These are phyloP conservation scores for Graphilbum sp. DNA, from an alignment of 2,329 filamentous ascomycete species.

Conservation along the genomic window DNA sequence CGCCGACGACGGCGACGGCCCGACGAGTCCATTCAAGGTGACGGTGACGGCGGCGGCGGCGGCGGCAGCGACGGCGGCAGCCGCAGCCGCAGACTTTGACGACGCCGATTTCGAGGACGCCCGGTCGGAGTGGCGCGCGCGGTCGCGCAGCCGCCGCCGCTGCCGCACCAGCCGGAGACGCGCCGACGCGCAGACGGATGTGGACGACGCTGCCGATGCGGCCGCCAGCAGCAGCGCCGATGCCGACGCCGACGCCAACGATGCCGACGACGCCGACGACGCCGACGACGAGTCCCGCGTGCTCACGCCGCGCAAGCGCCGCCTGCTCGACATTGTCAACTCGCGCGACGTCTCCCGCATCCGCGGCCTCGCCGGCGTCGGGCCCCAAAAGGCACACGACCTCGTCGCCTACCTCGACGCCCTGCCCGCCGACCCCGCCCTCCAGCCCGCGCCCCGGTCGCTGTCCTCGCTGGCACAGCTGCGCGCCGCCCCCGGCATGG, in stretches of 20 bases:
- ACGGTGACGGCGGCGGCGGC: not conserved
- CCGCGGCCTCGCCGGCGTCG: slow-evolving; percentile 51
- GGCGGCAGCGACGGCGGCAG: too few relatives aligned
- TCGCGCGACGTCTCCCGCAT: slow-evolving; percentile 52
- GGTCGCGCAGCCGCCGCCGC: slow-evolving; percentile 9
- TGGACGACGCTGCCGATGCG: not conserved
- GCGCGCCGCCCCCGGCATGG: slow-evolving; percentile 38
- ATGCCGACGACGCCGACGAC: slow-evolving; percentile 3
- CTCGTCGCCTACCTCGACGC: slow-evolving; percentile 37
- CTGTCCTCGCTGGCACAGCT: slow-evolving; percentile 35
- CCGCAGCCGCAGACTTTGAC: too few relatives aligned
- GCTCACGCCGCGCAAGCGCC: slow-evolving; percentile 36
- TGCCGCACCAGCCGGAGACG: too few relatives aligned
- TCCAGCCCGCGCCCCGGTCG: slow-evolving; percentile 3
- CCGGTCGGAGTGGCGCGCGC: not conserved
- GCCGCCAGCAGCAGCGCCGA: not conserved
- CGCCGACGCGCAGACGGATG: too few relatives aligned
- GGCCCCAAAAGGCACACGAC: slow-evolving; percentile 52
- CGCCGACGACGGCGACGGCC: slow-evolving; percentile 2
- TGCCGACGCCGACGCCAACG: not conserved
- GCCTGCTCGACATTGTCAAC: slow-evolving; percentile 56
- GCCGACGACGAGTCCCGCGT: slow-evolving; percentile 24
- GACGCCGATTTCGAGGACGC: slow-evolving; percentile 20
- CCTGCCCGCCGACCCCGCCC: slow-evolving; percentile 8
- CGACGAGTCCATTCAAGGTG: too few relatives aligned